Evolutionary conservation across 177 flowering plant genomes (phyloP).

Genomic region (Tripterygium wilfordii): DNA sequence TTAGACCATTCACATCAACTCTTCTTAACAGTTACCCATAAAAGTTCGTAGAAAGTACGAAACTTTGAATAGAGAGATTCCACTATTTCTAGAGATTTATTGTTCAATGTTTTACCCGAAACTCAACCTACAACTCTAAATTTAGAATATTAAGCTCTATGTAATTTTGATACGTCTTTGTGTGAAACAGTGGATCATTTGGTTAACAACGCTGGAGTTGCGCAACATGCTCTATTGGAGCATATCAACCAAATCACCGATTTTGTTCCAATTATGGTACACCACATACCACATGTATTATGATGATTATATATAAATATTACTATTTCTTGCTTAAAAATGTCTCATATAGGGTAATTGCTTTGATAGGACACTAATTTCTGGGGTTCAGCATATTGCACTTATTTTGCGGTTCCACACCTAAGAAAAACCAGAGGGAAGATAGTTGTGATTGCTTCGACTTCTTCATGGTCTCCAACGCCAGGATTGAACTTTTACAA

Average conservation of each 20-base stretch:
- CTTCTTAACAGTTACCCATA: too few relatives aligned
- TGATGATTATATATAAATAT: too few relatives aligned
- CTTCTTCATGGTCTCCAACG: constrained; percentile 22
- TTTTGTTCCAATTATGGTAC: constrained; percentile 28
- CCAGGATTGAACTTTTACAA: constrained; percentile 29
- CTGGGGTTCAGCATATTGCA: constrained; percentile 43
- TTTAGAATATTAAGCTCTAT: too few relatives aligned
- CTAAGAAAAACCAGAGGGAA: constrained; percentile 33
- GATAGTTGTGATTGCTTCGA: constrained; percentile 35
- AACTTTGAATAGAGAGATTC: too few relatives aligned
- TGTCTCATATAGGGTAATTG: too few relatives aligned
- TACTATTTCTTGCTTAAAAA: too few relatives aligned
- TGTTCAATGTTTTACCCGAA: too few relatives aligned
- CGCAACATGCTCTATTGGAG: constrained; percentile 28
- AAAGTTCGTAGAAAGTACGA: too few relatives aligned
- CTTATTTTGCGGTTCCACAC: constrained; percentile 35
- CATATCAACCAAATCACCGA: constrained; percentile 17
- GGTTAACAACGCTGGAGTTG: constrained; percentile 41
- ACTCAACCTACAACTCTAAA: too few relatives aligned
- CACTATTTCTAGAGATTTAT: too few relatives aligned
- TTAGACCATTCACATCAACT: too few relatives aligned
- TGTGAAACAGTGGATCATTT: constrained; percentile 41
- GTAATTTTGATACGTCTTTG: background rate
- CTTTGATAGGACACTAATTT: constrained; percentile 41
- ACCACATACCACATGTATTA: too few relatives aligned